Evolutionary conservation across 495 filamentous ascomycete species (phyloP), one percentile per base, ranked within the genome.

Genomic region (Talaromyces trachyspermus): DNA sequence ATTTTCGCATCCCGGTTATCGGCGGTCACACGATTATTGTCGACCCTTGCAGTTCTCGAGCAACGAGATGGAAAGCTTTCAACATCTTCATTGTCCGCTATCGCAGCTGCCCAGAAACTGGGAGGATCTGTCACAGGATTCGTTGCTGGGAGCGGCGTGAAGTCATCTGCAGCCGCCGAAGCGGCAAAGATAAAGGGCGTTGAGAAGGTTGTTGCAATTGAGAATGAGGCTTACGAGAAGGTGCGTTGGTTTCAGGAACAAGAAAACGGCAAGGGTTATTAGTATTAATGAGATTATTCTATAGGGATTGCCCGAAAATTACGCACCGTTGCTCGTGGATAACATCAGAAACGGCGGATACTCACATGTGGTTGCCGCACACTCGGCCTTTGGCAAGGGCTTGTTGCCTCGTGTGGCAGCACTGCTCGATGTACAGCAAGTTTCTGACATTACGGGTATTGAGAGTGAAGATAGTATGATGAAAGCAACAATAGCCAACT

Each of bases 341-440:
- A 98, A 96, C 65, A 86, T 98, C 66, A 92, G 95, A 75, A 88
- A 89, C 57, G 87, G 85, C 50, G 84, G 80, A 52, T 96, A 81
- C 67, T 95, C 90, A 50, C 92, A 98, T 62, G 78, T 97, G 43
- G 74, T 97, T 47, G 84, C 84, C 19, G 85, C 84, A 30, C 88
- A 95, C 74, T 94, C 91, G 14, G 94, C 92, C 5, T 98, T 98
- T 62, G 92, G 94, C 50, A 98, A 98, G 79, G 89, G 84, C 63
- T 68, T 97, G 29, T 75, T 97, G 68, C 92, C 92, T n/a, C 84
- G 92, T 33, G 83, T 96, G 2, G 89, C 94, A n/a, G 92, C 92
- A 23, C 72, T 98, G 18, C 74, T 98, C 30, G 92, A 98, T 59
- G 80, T 83, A 20, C 90, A 95, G 65, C 89, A 95, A 59, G 77